phyloP scores from a whole-genome alignment of 345 rosid species.

The Hibiscus mutabilis region DNA sequence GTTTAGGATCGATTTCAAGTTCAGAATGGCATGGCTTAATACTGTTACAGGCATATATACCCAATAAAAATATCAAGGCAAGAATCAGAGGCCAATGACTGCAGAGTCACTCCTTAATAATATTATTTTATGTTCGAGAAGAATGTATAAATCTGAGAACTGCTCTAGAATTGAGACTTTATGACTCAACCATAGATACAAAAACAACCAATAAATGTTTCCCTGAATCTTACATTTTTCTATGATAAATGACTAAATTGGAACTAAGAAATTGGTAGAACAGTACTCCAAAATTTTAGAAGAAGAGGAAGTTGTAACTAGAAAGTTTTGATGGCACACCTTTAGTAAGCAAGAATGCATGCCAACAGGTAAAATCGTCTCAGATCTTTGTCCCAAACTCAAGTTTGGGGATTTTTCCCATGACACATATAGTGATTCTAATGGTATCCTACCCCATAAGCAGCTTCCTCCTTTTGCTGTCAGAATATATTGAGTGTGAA shows the following conservation, averaged over 20 bases:
- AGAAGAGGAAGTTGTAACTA: not conserved
- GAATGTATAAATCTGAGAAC: not conserved
- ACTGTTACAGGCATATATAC: not conserved
- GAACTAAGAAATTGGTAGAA: not conserved
- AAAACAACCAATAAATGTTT: not conserved
- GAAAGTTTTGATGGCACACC: conserved; percentile 34
- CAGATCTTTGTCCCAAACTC: conserved; percentile 78
- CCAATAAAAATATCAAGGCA: not conserved
- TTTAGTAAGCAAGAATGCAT: conserved; percentile 77
- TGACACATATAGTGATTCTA: conserved; percentile 56
- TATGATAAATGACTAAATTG: not conserved
- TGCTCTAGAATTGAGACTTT: not conserved
- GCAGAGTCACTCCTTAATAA: not conserved
- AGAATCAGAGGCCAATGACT: not conserved
- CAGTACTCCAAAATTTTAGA: not conserved
- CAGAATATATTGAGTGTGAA: conserved; percentile 12
- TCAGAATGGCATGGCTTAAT: not conserved
- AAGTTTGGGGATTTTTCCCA: conserved; percentile 84
- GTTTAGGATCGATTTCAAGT: not conserved
- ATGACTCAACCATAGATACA: not conserved
- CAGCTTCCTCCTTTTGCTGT: conserved; percentile 87
- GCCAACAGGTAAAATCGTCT: conserved; percentile 52
- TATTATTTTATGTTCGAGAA: not conserved
- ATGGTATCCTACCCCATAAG: conserved; percentile 67
- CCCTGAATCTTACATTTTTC: not conserved